A percentile compares a stretch with the other conserved stretches of the same genome.
phyloP scores from a whole-genome alignment of 176 grass and related monocot genomes.

The Miscanthus lutarioriparius region DNA sequence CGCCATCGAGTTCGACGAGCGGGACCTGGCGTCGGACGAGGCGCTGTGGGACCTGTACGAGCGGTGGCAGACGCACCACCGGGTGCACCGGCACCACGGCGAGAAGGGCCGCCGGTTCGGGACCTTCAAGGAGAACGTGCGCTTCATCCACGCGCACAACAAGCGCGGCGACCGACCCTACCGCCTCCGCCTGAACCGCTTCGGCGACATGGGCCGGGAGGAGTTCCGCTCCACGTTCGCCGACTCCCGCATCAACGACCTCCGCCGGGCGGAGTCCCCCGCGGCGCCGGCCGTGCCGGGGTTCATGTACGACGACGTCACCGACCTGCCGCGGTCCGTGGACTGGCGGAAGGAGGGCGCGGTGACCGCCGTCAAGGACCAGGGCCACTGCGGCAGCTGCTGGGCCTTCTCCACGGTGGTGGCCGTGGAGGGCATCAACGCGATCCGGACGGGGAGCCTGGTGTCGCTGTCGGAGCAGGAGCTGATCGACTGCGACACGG shows the following conservation, averaged over 20 bases:
- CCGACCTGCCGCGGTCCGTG: slow-evolving; percentile 39
- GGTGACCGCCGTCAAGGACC: slow-evolving; percentile 67
- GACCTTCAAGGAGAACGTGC: slow-evolving; percentile 71
- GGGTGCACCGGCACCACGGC: slow-evolving; percentile 42
- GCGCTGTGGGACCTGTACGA: slow-evolving; percentile 72
- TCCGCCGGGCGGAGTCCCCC: too few relatives aligned
- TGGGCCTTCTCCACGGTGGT: slow-evolving; percentile 75
- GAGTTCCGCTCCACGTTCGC: slow-evolving; percentile 62
- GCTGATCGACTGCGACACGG: slow-evolving; percentile 71
- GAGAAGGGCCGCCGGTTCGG: slow-evolving; percentile 69
- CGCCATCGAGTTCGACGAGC: slow-evolving; percentile 58
- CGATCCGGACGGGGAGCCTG: slow-evolving; percentile 52
- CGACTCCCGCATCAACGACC: slow-evolving; percentile 39
- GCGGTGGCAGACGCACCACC: slow-evolving; percentile 70
- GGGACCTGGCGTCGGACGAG: slow-evolving; percentile 63
- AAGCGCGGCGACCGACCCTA: slow-evolving; percentile 49
- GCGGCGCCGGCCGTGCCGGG: background rate
- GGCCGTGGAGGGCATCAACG: slow-evolving; percentile 76
- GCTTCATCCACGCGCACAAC: slow-evolving; percentile 80
- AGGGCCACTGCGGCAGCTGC: slow-evolving; percentile 77
- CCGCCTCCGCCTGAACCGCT: slow-evolving; percentile 77
- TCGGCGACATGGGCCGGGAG: slow-evolving; percentile 64
- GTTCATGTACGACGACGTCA: slow-evolving; percentile 55
- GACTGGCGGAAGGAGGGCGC: slow-evolving; percentile 68
- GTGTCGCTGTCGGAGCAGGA: slow-evolving; percentile 77